Conservation (phyloP, 1,284 basidiomycete species). For the Tilletia caries region DNA sequence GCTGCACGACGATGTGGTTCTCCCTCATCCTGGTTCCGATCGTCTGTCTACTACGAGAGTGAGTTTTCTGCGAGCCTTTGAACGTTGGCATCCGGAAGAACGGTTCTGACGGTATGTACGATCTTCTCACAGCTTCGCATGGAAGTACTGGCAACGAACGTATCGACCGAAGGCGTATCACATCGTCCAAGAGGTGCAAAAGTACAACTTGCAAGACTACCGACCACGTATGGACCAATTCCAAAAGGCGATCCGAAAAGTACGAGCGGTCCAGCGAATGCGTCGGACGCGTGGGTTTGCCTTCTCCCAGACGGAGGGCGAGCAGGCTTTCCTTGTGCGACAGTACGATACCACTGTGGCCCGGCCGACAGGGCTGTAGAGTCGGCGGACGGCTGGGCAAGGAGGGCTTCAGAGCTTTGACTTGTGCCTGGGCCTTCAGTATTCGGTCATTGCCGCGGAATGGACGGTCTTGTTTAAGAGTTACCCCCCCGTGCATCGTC, state of each 20-base stretch:
- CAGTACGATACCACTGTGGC: slow-evolving; percentile 50
- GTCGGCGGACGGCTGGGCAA: too few relatives aligned
- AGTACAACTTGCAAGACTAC: slow-evolving; percentile 97
- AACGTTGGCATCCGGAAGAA: too few relatives aligned
- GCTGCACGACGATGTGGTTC: slow-evolving; percentile 82
- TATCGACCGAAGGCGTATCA: slow-evolving; percentile 89
- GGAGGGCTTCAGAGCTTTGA: too few relatives aligned
- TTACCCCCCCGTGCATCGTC: too few relatives aligned
- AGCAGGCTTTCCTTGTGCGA: slow-evolving; percentile 47
- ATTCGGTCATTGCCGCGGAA: too few relatives aligned
- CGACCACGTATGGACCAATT: slow-evolving; percentile 91
- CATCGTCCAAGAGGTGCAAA: slow-evolving; percentile 84
- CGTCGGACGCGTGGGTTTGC: slow-evolving; percentile 50
- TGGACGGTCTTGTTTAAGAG: too few relatives aligned
- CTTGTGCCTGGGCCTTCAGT: too few relatives aligned
- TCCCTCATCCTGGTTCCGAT: slow-evolving; percentile 81
- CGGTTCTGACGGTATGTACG: background rate
- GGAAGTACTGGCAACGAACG: slow-evolving; percentile 62
- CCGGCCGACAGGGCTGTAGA: slow-evolving; percentile 14
- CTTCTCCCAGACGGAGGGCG: slow-evolving; percentile 46
- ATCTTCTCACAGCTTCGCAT: slow-evolving; percentile 25
- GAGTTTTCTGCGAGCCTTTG: slow-evolving; percentile 54
- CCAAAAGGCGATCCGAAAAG: slow-evolving; percentile 54
- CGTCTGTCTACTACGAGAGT: slow-evolving; percentile 83
- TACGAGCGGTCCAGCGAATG: slow-evolving; percentile 50